Conservation (phyloP, 2,329 filamentous ascomycete genomes). For the Aspergillus brasiliensis region DNA sequence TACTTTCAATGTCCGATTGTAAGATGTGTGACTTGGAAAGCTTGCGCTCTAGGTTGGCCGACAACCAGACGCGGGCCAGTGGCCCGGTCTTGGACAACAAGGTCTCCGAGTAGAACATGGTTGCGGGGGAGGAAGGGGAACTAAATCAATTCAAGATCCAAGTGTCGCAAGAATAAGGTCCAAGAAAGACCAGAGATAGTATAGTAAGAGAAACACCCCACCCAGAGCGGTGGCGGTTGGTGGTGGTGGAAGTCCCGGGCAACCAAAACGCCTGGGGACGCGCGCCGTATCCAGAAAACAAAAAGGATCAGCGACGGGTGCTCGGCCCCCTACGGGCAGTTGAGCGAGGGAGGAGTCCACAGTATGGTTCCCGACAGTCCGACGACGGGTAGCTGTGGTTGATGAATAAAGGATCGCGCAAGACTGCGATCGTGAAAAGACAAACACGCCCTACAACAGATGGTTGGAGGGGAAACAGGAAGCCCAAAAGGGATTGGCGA, state of each 20-base stretch:
- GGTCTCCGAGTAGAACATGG: conserved; percentile 97
- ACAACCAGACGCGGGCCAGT: conserved; percentile 95
- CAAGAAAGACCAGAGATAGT: conserved; percentile 18
- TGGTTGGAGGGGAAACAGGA: conserved; percentile 9
- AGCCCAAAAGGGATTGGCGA: conserved; percentile 1
- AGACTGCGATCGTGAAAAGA: neutral
- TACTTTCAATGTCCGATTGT: conserved; percentile 91
- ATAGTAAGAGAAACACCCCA: conserved; percentile 26
- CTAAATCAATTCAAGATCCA: too few relatives aligned
- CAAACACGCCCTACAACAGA: conserved; percentile 10
- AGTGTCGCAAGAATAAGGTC: conserved; percentile 21
- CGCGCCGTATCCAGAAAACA: conserved; percentile 39
- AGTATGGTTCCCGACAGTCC: neutral
- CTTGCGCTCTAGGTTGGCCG: conserved; percentile 97
- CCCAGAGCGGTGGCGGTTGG: conserved; percentile 36
- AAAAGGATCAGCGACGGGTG: conserved; percentile 23
- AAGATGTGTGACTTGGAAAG: conserved; percentile 95
- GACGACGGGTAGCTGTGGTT: neutral
- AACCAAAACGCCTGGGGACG: conserved; percentile 31
- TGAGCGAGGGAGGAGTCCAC: conserved; percentile 4
- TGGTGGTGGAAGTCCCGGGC: conserved; percentile 25
- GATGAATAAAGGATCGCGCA: conserved; percentile 4
- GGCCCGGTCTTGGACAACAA: conserved; percentile 96
- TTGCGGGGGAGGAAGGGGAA: conserved; percentile 14
- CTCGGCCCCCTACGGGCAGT: conserved; percentile 10